Evolutionary conservation across 1,139 yeast genomes (phyloP).

Genomic region (Yamadazyma sp.): DNA sequence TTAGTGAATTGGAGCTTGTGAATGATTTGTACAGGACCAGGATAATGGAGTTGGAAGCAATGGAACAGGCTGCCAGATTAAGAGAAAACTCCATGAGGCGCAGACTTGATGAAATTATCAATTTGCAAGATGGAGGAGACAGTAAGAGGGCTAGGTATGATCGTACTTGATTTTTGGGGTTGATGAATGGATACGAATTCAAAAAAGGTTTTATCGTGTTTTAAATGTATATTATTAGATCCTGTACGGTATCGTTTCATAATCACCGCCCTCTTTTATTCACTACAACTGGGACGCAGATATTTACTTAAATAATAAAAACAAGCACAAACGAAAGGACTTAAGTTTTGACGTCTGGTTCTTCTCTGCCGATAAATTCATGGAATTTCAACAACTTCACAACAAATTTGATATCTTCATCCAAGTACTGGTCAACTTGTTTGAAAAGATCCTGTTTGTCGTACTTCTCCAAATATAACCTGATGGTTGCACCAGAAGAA

Average conservation of each 20-base stretch:
- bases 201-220: neutral
- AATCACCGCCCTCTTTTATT: neutral
- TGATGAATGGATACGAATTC: neutral
- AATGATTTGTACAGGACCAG: constrained; percentile 83
- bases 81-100: constrained; percentile 51
- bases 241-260: neutral
- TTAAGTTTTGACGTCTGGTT: constrained; percentile 86
- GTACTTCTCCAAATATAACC: constrained; percentile 88
- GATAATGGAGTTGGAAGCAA: constrained; percentile 75
- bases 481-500: constrained; percentile 95
- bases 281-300: neutral
- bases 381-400: constrained; percentile 70
- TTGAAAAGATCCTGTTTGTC: constrained; percentile 52
- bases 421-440: constrained; percentile 71
- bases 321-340: neutral
- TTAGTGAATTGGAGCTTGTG: constrained; percentile 86
- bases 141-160: constrained; percentile 22
- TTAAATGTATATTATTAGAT: constrained; percentile 4
- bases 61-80: constrained; percentile 59
- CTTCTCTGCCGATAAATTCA: constrained; percentile 74
- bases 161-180: neutral
- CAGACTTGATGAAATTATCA: constrained; percentile 47
- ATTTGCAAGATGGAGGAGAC: constrained; percentile 21
- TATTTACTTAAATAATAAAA: too few relatives aligned
- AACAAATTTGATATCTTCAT: constrained; percentile 61